A percentile compares a stretch with the other conserved stretches of the same genome.
phyloP scores from a whole-genome alignment of 108 stramenopile species.

The Skeletonema tropicum region DNA sequence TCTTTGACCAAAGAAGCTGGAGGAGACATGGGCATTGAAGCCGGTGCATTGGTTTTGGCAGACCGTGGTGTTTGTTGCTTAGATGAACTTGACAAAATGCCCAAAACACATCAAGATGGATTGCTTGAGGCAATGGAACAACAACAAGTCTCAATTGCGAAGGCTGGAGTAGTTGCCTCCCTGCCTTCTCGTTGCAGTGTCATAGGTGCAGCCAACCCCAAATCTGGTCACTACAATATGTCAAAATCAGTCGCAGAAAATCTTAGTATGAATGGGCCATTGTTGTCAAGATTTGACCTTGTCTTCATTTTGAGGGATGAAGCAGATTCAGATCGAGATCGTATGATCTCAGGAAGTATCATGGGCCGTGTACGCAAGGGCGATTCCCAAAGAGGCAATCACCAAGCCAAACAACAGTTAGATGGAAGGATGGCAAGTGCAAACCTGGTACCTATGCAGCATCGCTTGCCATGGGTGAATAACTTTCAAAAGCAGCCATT shows the following conservation, averaged over 20 bases:
- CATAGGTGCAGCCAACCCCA: conserved; percentile 98
- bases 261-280: conserved; percentile 90
- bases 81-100: conserved; percentile 99
- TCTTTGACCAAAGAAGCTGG: conserved; percentile 89
- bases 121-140: conserved; percentile 99
- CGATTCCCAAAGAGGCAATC: conserved; percentile 1
- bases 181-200: conserved; percentile 92
- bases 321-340: conserved; percentile 91
- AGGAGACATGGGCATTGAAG: conserved; percentile 93
- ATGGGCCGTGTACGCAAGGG: conserved; percentile 77
- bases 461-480: conserved; percentile 82
- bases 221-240: conserved; percentile 94
- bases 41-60: conserved; percentile 96
- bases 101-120: conserved; percentile 83
- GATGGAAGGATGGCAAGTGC: conserved; percentile 13
- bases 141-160: conserved; percentile 97
- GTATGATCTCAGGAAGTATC: conserved; percentile 89
- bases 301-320: conserved; percentile 96
- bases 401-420: conserved; percentile 13
- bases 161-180: conserved; percentile 93
- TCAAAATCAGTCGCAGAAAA: conserved; percentile 93
- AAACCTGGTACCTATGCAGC: conserved; percentile 51
- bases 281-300: conserved; percentile 97
- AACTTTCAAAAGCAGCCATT: conserved; percentile 79
- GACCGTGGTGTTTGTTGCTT: conserved; percentile 98